A percentile compares a stretch with the other conserved stretches of the same genome.
Evolutionary conservation across 2,329 filamentous ascomycete species (phyloP).

Genomic region (Cadophora sp.): DNA sequence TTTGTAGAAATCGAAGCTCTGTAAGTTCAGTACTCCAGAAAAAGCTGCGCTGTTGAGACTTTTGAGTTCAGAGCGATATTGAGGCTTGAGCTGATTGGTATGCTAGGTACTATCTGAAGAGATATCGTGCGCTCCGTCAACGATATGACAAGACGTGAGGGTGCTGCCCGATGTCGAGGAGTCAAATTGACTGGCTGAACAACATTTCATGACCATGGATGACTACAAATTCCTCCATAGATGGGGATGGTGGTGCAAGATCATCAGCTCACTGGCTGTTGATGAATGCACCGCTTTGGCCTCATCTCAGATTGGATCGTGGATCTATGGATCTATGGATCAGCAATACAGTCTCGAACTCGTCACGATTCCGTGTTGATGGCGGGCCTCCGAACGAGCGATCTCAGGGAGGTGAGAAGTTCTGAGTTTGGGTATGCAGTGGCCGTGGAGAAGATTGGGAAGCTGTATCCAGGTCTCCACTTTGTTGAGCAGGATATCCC

Average conservation of each 20-base stretch:
- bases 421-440: too few species aligned
- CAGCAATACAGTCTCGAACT: not conserved
- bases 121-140: conserved; percentile 84
- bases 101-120: conserved; percentile 85
- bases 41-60: too few species aligned
- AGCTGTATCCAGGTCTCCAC: not conserved
- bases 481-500: too few species aligned
- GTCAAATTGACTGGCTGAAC: not conserved
- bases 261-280: not conserved
- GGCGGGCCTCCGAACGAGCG: too few species aligned
- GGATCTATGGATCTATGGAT: too few species aligned
- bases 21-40: conserved; percentile 62
- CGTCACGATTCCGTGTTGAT: too few species aligned
- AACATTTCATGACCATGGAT: not conserved
- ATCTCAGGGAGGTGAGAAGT: too few species aligned
- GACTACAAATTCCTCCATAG: not conserved
- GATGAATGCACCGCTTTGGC: too few species aligned
- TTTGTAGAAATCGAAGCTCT: conserved; percentile 85
- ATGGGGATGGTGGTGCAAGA: not conserved
- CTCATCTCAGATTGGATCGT: not conserved
- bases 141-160: conserved; percentile 62
- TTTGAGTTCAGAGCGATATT: not conserved
- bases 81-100: conserved; percentile 35
- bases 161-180: not conserved
- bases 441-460: not conserved